Evolutionary conservation across 768 basidiomycete genomes (phyloP).

Genomic region (Tulasnella calospora): DNA sequence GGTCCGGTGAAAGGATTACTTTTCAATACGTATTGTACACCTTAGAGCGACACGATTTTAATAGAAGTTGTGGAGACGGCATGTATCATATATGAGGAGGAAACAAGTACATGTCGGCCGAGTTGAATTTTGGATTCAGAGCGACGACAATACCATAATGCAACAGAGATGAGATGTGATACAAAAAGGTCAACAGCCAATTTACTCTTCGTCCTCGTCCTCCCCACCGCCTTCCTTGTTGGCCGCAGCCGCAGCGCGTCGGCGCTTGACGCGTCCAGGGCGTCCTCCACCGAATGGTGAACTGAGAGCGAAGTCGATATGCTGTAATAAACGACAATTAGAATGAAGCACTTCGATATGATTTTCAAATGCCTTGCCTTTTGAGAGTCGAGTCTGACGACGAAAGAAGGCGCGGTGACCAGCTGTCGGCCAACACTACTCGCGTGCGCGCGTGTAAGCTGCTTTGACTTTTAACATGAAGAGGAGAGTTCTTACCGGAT

Average conservation of each 20-base stretch:
- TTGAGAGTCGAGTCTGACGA: constrained; percentile 98
- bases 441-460: not conserved
- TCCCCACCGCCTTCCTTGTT: constrained; percentile 87
- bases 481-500: constrained; percentile 67
- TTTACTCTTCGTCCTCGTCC: constrained; percentile 65
- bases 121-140: not conserved
- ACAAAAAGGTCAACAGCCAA: not conserved
- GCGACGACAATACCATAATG: constrained; percentile 1
- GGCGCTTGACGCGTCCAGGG: constrained; percentile 95
- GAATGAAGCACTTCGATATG: constrained; percentile 6
- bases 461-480: not conserved
- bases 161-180: constrained; percentile 8
- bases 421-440: constrained; percentile 94
- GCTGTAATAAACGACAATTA: constrained; percentile 37
- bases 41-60: not conserved
- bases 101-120: not conserved
- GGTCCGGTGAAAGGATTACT: not conserved
- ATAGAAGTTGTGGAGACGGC: not conserved
- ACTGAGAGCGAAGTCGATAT: constrained; percentile 97
- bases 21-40: not conserved
- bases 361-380: constrained; percentile 45
- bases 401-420: constrained; percentile 97
- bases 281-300: constrained; percentile 95
- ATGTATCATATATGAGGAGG: not conserved
- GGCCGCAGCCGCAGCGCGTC: constrained; percentile 89